Evolutionary conservation across 2,329 filamentous ascomycete genomes (phyloP).

Genomic region (Trichoderma sp.): DNA sequence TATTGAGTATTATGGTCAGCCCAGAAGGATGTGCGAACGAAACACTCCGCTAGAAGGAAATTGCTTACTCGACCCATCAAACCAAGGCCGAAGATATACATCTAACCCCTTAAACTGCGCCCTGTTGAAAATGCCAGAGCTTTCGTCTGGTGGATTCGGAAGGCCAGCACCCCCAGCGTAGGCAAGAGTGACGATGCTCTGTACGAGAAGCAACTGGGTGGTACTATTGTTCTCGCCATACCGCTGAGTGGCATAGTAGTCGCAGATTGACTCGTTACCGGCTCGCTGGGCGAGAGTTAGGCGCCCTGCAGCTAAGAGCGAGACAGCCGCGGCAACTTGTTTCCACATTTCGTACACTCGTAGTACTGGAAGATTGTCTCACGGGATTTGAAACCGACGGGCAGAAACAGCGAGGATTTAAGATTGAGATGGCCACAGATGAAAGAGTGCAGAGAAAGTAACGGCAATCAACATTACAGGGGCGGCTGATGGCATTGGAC

Average conservation of each 20-base stretch:
- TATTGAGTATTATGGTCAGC: background rate
- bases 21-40: background rate
- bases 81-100: constrained; percentile 35
- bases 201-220: constrained; percentile 34
- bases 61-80: constrained; percentile 36
- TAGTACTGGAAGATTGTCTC: background rate
- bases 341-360: constrained; percentile 19
- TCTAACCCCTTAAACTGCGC: constrained; percentile 30
- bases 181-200: constrained; percentile 36
- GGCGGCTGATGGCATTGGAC: background rate
- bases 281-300: constrained; percentile 1
- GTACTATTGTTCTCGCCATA: constrained; percentile 33
- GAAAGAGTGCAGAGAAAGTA: background rate
- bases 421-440: background rate
- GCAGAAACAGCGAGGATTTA: background rate
- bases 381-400: background rate
- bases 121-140: constrained; percentile 36
- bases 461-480: background rate
- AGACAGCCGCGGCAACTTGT: background rate
- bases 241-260: constrained; percentile 34
- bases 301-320: constrained; percentile 7
- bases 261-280: constrained; percentile 32
- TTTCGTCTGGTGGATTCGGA: constrained; percentile 25
- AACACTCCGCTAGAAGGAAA: background rate
- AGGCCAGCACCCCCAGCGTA: constrained; percentile 33